Evolutionary conservation across 768 basidiomycete genomes (phyloP).

Genomic region (Coprinellus aureogranulatus): DNA sequence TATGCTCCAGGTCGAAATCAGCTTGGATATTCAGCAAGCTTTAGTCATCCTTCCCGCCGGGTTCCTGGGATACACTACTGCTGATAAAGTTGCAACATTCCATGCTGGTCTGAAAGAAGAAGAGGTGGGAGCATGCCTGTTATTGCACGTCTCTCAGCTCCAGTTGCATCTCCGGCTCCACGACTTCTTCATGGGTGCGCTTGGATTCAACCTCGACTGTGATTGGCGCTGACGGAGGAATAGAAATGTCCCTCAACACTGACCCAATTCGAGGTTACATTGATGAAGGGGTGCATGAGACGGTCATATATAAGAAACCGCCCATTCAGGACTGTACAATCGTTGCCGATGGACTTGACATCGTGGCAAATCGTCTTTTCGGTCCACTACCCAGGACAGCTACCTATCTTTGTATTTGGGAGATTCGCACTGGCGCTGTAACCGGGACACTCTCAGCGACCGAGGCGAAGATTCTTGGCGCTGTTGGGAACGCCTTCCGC

Average conservation of each 20-base stretch:
- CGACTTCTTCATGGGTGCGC: constrained; percentile 83
- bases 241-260: constrained; percentile 79
- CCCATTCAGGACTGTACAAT: constrained; percentile 28
- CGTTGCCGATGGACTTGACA: constrained; percentile 62
- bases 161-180: constrained; percentile 77
- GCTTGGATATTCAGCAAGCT: constrained; percentile 48
- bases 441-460: constrained; percentile 54
- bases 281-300: constrained; percentile 41
- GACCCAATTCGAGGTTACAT: constrained; percentile 57
- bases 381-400: constrained; percentile 82
- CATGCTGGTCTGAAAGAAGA: too few relatives aligned
- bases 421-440: constrained; percentile 68
- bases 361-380: constrained; percentile 83
- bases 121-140: constrained; percentile 49
- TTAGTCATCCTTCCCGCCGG: constrained; percentile 65
- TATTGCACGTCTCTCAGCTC: constrained; percentile 61
- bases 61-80: constrained; percentile 57
- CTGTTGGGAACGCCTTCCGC: constrained; percentile 57
- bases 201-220: background rate
- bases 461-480: constrained; percentile 49
- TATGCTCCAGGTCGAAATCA: constrained; percentile 71
- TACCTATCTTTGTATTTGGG: constrained; percentile 93
- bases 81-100: background rate
- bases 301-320: constrained; percentile 7
- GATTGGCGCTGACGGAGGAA: background rate